phyloP scores from a whole-genome alignment of 345 rosid genomes.

The Noccaea caerulescens region DNA sequence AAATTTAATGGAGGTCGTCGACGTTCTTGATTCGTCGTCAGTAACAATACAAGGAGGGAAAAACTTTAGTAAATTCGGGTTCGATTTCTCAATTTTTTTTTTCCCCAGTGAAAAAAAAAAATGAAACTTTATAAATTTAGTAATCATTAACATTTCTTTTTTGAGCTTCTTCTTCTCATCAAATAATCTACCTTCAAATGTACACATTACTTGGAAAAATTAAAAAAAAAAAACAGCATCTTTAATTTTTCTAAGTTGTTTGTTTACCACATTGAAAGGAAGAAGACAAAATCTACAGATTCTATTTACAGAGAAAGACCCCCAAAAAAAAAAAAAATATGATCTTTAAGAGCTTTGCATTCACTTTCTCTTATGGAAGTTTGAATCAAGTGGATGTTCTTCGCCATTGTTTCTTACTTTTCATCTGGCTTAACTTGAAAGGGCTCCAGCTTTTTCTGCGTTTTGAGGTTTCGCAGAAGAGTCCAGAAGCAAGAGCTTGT shows the following conservation, averaged over 20 bases:
- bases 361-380: conserved; percentile 17
- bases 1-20: conserved; percentile 29
- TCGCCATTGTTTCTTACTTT: conserved; percentile 88
- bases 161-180: neutral
- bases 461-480: conserved; percentile 83
- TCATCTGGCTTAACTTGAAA: conserved; percentile 80
- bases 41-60: conserved; percentile 39
- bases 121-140: neutral
- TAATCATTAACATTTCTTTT: conserved; percentile 1
- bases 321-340: neutral
- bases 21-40: conserved; percentile 32
- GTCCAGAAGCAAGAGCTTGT: conserved; percentile 89
- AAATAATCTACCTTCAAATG: neutral
- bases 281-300: conserved; percentile 24
- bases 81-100: conserved; percentile 29
- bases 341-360: conserved; percentile 16
- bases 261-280: conserved; percentile 25
- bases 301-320: conserved; percentile 39
- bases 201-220: neutral
- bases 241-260: conserved; percentile 17
- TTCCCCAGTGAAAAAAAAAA: neutral
- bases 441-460: conserved; percentile 98
- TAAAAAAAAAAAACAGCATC: conserved; percentile 12
- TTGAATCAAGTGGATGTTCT: conserved; percentile 67
- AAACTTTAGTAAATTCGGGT: conserved; percentile 28